These are phyloP conservation scores for Hansenula lynferdii DNA, from an alignment of 1,139 yeast genomes.

Conservation along the genomic window DNA sequence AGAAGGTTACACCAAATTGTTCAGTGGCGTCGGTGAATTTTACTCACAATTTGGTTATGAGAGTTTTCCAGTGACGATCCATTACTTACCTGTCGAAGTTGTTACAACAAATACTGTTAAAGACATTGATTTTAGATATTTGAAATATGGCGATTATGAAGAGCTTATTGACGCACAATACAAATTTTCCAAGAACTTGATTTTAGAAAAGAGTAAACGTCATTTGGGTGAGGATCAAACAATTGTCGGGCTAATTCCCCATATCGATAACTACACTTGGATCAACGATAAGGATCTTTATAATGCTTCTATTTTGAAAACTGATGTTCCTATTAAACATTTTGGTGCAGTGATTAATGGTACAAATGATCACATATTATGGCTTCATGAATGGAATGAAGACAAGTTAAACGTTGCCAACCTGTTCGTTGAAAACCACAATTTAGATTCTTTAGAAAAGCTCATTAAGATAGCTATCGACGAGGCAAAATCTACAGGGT, in stretches of 20 bases:
- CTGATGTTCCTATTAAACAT: slow-evolving; percentile 5
- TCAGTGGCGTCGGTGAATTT: neutral
- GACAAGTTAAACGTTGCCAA: slow-evolving; percentile 29
- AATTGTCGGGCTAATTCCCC: slow-evolving; percentile 32
- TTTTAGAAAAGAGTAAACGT: slow-evolving; percentile 3
- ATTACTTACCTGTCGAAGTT: no score
- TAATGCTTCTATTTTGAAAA: slow-evolving; percentile 14
- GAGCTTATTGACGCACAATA: slow-evolving; percentile 27
- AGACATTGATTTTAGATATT: no score
- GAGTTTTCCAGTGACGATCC: no score
- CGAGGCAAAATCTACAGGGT: slow-evolving; percentile 10
- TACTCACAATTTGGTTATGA: neutral
- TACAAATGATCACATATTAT: slow-evolving; percentile 30
- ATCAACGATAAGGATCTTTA: slow-evolving; percentile 37
- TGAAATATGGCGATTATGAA: slow-evolving; percentile 30
- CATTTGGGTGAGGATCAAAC: slow-evolving; percentile 25
- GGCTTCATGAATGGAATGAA: slow-evolving; percentile 43
- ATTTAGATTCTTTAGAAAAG: slow-evolving; percentile 10
- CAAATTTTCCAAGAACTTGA: slow-evolving; percentile 22
- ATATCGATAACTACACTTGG: slow-evolving; percentile 34
- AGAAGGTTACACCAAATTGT: neutral
- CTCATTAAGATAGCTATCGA: slow-evolving; percentile 11
- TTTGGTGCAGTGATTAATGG: slow-evolving; percentile 16
- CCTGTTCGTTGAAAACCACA: slow-evolving; percentile 17
- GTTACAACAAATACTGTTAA: no score